These are phyloP conservation scores for Xylaria cubensis DNA, from an alignment of 495 filamentous ascomycete species.

Conservation along the genomic window DNA sequence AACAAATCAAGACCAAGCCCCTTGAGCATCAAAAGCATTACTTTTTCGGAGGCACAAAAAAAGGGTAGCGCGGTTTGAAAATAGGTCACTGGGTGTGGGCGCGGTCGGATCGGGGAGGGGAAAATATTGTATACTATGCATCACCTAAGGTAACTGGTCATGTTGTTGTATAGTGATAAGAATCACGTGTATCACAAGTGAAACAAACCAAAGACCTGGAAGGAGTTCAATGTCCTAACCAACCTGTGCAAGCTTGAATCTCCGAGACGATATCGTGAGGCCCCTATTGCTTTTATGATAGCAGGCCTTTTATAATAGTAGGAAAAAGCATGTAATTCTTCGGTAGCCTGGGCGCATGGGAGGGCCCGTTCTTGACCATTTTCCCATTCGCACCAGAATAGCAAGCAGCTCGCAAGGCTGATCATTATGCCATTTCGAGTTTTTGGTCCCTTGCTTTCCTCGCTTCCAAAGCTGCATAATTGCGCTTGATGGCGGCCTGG, in stretches of 20 bases:
- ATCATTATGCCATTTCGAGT: not conserved
- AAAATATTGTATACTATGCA: slow-evolving; percentile 17
- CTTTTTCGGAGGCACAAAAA: slow-evolving; percentile 21
- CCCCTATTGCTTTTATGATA: not conserved
- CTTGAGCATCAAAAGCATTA: not conserved
- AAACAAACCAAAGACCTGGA: slow-evolving; percentile 1
- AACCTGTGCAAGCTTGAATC: not conserved
- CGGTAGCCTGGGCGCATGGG: not conserved
- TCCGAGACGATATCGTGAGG: not conserved
- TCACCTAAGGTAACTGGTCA: slow-evolving; percentile 5
- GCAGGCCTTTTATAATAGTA: too few relatives aligned
- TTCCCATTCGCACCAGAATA: not conserved
- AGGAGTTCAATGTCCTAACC: not conserved
- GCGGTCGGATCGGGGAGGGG: not conserved
- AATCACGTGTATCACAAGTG: slow-evolving; percentile 21
- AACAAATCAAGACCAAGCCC: not conserved
- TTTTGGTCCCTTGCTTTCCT: slow-evolving; percentile 36
- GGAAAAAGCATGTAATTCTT: not conserved
- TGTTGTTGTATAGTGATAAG: slow-evolving; percentile 24
- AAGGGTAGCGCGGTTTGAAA: slow-evolving; percentile 22
- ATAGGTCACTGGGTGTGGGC: slow-evolving; percentile 10
- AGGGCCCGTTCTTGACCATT: not conserved
- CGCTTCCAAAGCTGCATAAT: slow-evolving; percentile 57
- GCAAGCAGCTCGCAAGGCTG: not conserved
- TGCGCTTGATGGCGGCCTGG: slow-evolving; percentile 62